A percentile compares a stretch with the other conserved stretches of the same genome.
Evolutionary conservation across 371 early-diverging fungal species (phyloP).

Genomic region (Mucor mucedo): DNA sequence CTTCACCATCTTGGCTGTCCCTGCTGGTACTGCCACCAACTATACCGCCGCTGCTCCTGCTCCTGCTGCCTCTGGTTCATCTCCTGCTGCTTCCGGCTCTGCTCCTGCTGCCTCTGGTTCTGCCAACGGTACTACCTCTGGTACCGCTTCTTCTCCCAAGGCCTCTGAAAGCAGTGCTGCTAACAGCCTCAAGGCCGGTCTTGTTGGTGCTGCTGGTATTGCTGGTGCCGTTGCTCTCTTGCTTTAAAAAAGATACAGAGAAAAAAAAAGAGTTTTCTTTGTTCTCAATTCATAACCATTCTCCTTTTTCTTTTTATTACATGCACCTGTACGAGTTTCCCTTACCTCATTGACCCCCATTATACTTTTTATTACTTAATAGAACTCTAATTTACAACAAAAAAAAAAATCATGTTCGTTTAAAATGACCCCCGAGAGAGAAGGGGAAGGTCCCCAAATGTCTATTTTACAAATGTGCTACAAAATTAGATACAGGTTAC

Average conservation of each 20-base stretch:
- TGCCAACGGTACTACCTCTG: conserved; percentile 14
- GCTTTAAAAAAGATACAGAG: conserved; percentile 3
- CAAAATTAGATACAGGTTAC: too few relatives aligned
- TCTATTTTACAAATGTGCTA: too few relatives aligned
- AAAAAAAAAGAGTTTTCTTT: background rate
- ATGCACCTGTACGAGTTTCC: background rate
- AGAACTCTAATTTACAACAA: background rate
- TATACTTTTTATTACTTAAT: conserved; percentile 1
- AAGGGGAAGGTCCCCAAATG: too few relatives aligned
- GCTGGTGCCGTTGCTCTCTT: conserved; percentile 27
- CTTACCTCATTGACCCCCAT: background rate
- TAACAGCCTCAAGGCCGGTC: conserved; percentile 24
- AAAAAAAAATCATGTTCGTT: background rate
- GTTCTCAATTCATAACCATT: background rate
- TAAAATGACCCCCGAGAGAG: too few relatives aligned
- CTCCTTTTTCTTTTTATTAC: background rate
- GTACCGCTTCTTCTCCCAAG: background rate
- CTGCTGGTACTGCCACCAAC: conserved; percentile 19
- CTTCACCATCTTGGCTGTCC: conserved; percentile 42
- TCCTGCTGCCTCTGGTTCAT: background rate
- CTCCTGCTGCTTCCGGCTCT: background rate
- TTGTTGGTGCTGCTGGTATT: conserved; percentile 28
- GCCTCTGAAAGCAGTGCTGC: conserved; percentile 8
- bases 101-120: conserved; percentile 12
- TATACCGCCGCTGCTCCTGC: conserved; percentile 10